Percentiles rank a stretch among this genome's conserved stretches.
Conservation (phyloP, 768 basidiomycete genomes). For the Chalciporus sphaerocephalus region DNA sequence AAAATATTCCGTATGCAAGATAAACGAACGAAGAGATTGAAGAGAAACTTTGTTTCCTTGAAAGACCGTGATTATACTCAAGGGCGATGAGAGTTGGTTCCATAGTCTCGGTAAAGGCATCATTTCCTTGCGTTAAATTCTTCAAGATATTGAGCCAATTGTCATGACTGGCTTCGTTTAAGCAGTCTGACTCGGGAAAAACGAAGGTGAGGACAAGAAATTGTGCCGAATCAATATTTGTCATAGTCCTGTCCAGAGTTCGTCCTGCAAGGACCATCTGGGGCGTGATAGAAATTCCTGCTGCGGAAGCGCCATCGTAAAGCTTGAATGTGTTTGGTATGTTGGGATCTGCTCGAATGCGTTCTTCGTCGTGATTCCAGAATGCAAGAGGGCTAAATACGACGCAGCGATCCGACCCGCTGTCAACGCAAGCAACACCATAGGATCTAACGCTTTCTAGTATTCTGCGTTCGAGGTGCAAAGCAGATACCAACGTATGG, state of each 20-base stretch:
- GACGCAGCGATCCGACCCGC: slow-evolving; percentile 53
- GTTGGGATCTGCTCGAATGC: slow-evolving; percentile 49
- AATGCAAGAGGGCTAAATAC: slow-evolving; percentile 71
- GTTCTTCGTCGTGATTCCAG: slow-evolving; percentile 61
- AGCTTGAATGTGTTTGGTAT: slow-evolving; percentile 57
- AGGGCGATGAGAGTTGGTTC: slow-evolving; percentile 44
- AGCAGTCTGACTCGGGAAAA: slow-evolving; percentile 72
- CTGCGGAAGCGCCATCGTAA: slow-evolving; percentile 49
- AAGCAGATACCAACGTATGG: slow-evolving; percentile 57
- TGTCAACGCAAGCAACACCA: slow-evolving; percentile 51
- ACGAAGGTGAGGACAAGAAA: slow-evolving; percentile 80
- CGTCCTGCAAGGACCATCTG: slow-evolving; percentile 77
- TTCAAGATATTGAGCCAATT: slow-evolving; percentile 59
- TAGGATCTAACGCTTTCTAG: slow-evolving; percentile 41
- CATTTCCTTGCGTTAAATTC: slow-evolving; percentile 35
- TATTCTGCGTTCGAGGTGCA: slow-evolving; percentile 58
- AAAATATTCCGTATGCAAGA: slow-evolving; percentile 71
- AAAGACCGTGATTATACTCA: slow-evolving; percentile 51
- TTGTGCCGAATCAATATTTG: slow-evolving; percentile 58
- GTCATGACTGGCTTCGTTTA: slow-evolving; percentile 55
- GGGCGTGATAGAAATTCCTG: slow-evolving; percentile 61
- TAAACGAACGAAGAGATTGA: slow-evolving; percentile 70
- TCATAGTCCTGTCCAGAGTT: slow-evolving; percentile 45
- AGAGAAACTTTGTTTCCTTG: slow-evolving; percentile 45
- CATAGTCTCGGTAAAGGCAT: slow-evolving; percentile 38